Conservation (phyloP, 768 basidiomycete genomes). For the Boletus rubropictus region DNA sequence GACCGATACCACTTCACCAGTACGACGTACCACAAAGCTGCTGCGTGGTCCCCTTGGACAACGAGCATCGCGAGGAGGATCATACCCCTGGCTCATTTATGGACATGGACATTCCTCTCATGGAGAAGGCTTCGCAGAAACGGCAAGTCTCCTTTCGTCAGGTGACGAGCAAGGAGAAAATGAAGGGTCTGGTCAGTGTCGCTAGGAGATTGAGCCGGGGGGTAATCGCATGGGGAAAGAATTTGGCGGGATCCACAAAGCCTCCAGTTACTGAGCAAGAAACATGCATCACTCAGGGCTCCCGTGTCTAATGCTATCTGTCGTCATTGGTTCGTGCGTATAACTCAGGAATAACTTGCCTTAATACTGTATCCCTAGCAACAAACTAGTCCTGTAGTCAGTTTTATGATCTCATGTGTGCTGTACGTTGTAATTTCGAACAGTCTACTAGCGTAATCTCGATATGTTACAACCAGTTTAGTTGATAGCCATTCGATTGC, state of each 20-base stretch:
- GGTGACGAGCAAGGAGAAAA: conserved; percentile 10
- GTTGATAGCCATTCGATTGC: background rate
- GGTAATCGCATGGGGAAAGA: conserved; percentile 29
- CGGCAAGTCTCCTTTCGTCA: conserved; percentile 12
- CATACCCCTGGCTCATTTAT: conserved; percentile 24
- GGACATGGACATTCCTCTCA: conserved; percentile 29
- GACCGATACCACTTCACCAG: background rate
- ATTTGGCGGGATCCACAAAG: conserved; percentile 16
- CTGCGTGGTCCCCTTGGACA: background rate
- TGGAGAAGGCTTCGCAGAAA: conserved; percentile 4
- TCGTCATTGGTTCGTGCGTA: conserved; percentile 10
- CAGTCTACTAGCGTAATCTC: conserved; percentile 10
- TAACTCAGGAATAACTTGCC: background rate
- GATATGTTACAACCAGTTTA: conserved; percentile 6
- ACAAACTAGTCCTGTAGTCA: conserved; percentile 12
- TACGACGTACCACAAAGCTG: background rate
- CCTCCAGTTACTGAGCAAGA: background rate
- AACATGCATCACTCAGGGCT: background rate
- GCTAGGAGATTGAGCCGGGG: conserved; percentile 27
- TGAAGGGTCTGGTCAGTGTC: conserved; percentile 17
- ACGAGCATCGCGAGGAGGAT: background rate
- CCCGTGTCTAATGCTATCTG: conserved; percentile 7
- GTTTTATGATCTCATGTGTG: conserved; percentile 2
- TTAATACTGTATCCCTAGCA: conserved; percentile 20
- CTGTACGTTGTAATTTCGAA: conserved; percentile 10